Percentiles rank a stretch among this genome's conserved stretches.
Conservation (phyloP, 495 filamentous ascomycete species). For the Aspergillus steynii region DNA sequence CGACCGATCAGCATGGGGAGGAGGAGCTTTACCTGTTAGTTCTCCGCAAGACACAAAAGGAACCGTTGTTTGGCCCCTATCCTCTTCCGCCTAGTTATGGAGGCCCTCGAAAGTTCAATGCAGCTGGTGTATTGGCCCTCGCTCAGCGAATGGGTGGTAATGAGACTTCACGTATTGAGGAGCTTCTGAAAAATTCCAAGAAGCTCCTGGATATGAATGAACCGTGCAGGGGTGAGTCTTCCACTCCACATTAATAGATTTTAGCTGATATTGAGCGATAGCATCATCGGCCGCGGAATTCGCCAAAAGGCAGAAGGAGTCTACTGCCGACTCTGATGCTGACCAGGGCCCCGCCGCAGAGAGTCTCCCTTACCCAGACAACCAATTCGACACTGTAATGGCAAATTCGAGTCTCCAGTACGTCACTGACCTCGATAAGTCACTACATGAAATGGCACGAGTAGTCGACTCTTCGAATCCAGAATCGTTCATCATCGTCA, state of each 20-base stretch:
- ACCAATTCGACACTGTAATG: constrained; percentile 3
- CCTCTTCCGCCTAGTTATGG: not conserved
- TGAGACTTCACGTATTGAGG: no score
- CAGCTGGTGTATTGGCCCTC: no score
- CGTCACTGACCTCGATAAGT: constrained; percentile 8
- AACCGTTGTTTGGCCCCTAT: not conserved
- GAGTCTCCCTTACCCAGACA: not conserved
- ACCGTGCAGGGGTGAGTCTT: no score
- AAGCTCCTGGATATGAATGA: no score
- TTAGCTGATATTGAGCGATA: not conserved
- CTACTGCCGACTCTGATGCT: not conserved
- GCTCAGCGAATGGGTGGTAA: no score
- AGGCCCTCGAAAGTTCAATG: not conserved
- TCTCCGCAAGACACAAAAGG: not conserved
- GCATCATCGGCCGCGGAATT: constrained; percentile 2
- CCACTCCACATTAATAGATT: no score
- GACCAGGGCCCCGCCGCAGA: not conserved
- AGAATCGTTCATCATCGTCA: constrained; percentile 5
- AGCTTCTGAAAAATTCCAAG: no score
- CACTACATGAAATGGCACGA: constrained; percentile 6
- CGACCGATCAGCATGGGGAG: not conserved
- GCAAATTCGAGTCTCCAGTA: constrained; percentile 4
- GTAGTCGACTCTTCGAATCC: not conserved
- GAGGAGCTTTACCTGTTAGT: not conserved
- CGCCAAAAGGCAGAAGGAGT: constrained; percentile 2